These are phyloP conservation scores for Boletus coccyginus DNA, from an alignment of 768 basidiomycete species.

Conservation along the genomic window DNA sequence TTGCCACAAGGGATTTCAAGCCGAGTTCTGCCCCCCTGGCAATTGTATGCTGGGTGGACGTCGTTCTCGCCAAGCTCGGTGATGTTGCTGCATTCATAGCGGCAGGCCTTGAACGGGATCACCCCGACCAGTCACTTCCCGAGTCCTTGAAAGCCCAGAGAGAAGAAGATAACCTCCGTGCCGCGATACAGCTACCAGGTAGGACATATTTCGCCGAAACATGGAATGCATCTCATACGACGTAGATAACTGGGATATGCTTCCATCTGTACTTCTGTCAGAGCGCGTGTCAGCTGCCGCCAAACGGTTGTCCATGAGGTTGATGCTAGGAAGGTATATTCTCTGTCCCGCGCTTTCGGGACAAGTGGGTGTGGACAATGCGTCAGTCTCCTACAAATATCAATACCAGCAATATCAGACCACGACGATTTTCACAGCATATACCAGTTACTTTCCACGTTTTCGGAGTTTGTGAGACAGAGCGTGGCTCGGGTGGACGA, in stretches of 20 bases:
- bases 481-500: conserved; percentile 15
- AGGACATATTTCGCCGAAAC: conserved; percentile 3
- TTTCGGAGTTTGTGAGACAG: conserved; percentile 22
- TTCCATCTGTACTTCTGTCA: conserved; percentile 47
- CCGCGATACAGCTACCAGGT: conserved; percentile 72
- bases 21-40: conserved; percentile 25
- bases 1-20: conserved; percentile 36
- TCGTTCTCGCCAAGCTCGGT: conserved; percentile 53
- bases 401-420: background rate
- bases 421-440: conserved; percentile 7
- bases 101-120: conserved; percentile 16
- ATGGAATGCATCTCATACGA: conserved; percentile 10
- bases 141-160: conserved; percentile 38
- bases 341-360: conserved; percentile 40
- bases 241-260: conserved; percentile 52
- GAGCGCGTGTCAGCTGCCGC: conserved; percentile 56
- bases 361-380: conserved; percentile 9
- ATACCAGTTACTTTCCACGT: conserved; percentile 9
- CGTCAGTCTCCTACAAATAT: conserved; percentile 15
- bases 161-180: conserved; percentile 51
- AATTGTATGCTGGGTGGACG: conserved; percentile 66
- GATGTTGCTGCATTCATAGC: conserved; percentile 34
- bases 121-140: conserved; percentile 14
- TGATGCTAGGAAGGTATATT: conserved; percentile 56
- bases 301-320: conserved; percentile 52